Evolutionary conservation across 768 basidiomycete genomes (phyloP).

Genomic region (Agaricus sinodeliciosus): DNA sequence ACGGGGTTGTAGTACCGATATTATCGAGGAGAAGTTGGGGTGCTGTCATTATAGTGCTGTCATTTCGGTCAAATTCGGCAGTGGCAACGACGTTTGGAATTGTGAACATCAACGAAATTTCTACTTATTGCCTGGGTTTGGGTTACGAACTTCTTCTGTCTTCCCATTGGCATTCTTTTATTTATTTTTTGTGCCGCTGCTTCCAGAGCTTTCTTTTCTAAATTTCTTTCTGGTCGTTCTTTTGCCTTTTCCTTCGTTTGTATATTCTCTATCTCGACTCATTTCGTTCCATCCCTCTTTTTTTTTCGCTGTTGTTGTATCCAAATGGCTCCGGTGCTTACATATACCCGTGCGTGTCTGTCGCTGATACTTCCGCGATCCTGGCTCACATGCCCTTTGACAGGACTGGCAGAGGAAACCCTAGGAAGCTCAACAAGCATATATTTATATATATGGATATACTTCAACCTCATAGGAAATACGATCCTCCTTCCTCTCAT

Average conservation of each 20-base stretch:
- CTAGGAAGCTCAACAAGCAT: slow-evolving; percentile 13
- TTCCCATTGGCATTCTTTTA: neutral
- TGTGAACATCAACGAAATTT: neutral
- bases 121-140: slow-evolving; percentile 5
- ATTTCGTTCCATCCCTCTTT: neutral
- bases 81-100: neutral
- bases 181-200: slow-evolving; percentile 5
- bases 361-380: neutral
- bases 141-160: neutral
- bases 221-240: neutral
- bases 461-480: slow-evolving; percentile 40
- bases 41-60: neutral
- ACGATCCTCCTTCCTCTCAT: slow-evolving; percentile 38
- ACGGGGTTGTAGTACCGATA: neutral
- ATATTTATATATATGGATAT: slow-evolving; percentile 33
- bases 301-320: neutral
- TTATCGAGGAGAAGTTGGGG: too few species aligned
- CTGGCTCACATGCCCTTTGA: neutral
- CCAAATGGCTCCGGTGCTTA: neutral
- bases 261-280: neutral
- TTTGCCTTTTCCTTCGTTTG: neutral
- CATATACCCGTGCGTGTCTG: neutral
- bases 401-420: neutral
- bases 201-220: slow-evolving; percentile 1
- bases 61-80: neutral